Conservation (phyloP, 179 eudicot species). For the Spinacia oleracea region DNA sequence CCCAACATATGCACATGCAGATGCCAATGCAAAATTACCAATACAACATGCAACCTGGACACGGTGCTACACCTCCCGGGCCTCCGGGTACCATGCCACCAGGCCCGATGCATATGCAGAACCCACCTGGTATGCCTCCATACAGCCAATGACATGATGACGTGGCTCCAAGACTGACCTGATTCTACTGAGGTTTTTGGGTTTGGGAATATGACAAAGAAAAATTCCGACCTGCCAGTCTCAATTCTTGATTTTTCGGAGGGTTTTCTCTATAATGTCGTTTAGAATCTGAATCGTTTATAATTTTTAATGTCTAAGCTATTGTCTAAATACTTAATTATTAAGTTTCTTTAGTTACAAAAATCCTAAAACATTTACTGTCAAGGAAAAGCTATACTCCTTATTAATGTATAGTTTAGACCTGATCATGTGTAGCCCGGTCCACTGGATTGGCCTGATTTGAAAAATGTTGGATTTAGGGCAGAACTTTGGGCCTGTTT, state of each 20-base stretch:
- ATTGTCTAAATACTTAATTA: background rate
- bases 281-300: background rate
- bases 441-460: too few relatives aligned
- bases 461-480: too few relatives aligned
- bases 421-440: too few relatives aligned
- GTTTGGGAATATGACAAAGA: conserved; percentile 3
- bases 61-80: conserved; percentile 50
- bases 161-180: background rate
- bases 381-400: too few relatives aligned
- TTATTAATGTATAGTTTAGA: too few relatives aligned
- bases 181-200: conserved; percentile 7
- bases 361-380: background rate
- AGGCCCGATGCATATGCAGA: conserved; percentile 40
- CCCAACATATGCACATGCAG: conserved; percentile 56
- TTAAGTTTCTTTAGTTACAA: background rate
- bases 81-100: conserved; percentile 39
- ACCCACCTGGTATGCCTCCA: conserved; percentile 53
- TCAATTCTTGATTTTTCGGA: background rate
- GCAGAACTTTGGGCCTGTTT: too few relatives aligned
- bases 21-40: conserved; percentile 65
- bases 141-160: conserved; percentile 39
- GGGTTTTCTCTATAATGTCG: background rate
- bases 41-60: conserved; percentile 57
- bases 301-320: conserved; percentile 4
- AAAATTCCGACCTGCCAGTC: background rate